Conservation (phyloP, 257 asterid genomes). For the Nicotiana sylvestris region DNA sequence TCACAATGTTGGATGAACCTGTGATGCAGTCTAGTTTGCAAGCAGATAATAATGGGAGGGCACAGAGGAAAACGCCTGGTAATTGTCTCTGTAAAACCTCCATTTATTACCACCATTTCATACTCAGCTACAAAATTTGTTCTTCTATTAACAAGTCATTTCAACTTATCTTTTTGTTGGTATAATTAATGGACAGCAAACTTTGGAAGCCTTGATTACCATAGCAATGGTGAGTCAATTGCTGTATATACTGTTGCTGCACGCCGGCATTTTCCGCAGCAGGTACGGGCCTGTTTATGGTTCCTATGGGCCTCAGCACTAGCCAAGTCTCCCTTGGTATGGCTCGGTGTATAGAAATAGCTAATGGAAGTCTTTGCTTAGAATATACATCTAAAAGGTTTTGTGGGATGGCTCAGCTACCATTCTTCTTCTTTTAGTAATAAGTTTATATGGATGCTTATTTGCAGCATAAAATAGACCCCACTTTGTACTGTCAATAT, state of each 20-base stretch:
- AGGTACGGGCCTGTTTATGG: conserved; percentile 35
- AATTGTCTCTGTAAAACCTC: background rate
- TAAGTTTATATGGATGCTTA: too few relatives aligned
- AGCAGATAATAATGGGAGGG: conserved; percentile 77
- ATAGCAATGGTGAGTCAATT: conserved; percentile 55
- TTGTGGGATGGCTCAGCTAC: too few relatives aligned
- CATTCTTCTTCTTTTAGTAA: too few relatives aligned
- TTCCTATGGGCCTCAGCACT: conserved; percentile 11
- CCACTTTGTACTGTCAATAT: background rate
- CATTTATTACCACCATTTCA: background rate
- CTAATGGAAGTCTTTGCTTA: background rate
- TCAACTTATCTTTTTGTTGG: background rate
- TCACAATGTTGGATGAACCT: background rate
- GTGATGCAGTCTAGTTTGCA: conserved; percentile 61
- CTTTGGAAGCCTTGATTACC: conserved; percentile 61
- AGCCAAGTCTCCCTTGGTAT: background rate
- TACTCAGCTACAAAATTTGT: background rate
- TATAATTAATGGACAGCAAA: conserved; percentile 45
- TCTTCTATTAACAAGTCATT: background rate
- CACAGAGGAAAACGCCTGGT: conserved; percentile 75
- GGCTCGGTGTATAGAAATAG: background rate
- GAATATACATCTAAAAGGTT: background rate
- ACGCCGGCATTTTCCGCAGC: conserved; percentile 42
- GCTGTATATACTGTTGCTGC: conserved; percentile 55
- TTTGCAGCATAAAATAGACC: too few relatives aligned